Evolutionary conservation across 805 yeast genomes (phyloP), one percentile per base, ranked within the genome.

Genomic region (Saccharomycopsis sp.): DNA sequence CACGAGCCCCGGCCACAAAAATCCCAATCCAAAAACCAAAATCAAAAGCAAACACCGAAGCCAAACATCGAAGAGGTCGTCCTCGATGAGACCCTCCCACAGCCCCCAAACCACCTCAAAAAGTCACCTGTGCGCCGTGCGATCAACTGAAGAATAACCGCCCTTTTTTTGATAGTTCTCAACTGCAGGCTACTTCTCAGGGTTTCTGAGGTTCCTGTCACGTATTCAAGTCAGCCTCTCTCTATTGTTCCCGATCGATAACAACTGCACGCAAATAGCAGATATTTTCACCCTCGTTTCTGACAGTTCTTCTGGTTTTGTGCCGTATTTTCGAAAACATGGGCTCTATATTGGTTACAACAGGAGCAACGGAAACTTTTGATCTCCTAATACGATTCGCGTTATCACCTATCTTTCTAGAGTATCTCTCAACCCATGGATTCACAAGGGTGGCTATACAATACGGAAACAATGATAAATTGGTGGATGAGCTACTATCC

Each of bases 301-400:
- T n/a, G n/a, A n/a, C n/a, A n/a, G n/a, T n/a, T n/a, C n/a, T n/a
- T n/a, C n/a, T n/a, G n/a, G n/a, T n/a, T n/a, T n/a, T n/a, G n/a
- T n/a, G n/a, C n/a, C n/a, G n/a, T 29, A 29, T 29, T 29, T 29
- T 12, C 37, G 12, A 29, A 12, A 29, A 29, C 8, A 44, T 44
- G 48, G 7, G 9, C 21, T 58, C 67, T 0, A 53, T 72, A 1
- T 72, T 91, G 37, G 85, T 91, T 3, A 85, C 95, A 0, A 87
- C 95, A 2, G 98, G 98, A 0, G 97, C 97, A 1, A 91, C 97
- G 0, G 91, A 87, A 20, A 86, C 96, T 0, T 92, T 92, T 67
- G 75, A 77, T 9, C 71, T 67, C 16, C 77, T 92, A 15, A 70
- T 92, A 1, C 69, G 69, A n/a, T 67, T 74, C 7, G 69, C 81